Conservation (phyloP, 2,329 filamentous ascomycete genomes). For the Aschersonia sp. region DNA sequence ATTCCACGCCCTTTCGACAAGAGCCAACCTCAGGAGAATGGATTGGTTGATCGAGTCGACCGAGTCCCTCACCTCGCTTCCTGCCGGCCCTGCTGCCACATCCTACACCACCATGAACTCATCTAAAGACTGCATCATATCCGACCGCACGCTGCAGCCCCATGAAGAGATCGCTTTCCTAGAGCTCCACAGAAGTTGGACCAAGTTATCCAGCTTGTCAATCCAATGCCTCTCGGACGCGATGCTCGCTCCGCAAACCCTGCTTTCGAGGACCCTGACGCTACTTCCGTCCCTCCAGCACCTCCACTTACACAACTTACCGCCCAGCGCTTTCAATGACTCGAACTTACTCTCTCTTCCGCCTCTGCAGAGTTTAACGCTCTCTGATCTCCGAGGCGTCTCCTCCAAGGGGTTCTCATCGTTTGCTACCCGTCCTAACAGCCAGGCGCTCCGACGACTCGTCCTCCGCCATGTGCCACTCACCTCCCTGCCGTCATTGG, state of each 20-base stretch:
- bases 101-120: constrained; percentile 13
- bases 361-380: constrained; percentile 35
- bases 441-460: constrained; percentile 30
- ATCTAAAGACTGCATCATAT: constrained; percentile 13
- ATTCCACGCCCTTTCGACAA: constrained; percentile 44
- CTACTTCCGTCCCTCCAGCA: constrained; percentile 39
- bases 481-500: constrained; percentile 39
- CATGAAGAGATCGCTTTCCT: constrained; percentile 29
- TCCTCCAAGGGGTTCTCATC: constrained; percentile 40
- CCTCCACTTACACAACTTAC: constrained; percentile 44
- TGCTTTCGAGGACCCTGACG: constrained; percentile 35
- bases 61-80: neutral
- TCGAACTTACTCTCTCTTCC: constrained; percentile 39
- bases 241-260: constrained; percentile 33
- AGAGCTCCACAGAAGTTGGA: constrained; percentile 39
- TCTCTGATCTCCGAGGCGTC: constrained; percentile 41
- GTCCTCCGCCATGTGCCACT: constrained; percentile 42
- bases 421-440: constrained; percentile 36
- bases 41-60: constrained; percentile 39
- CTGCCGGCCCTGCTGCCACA: neutral
- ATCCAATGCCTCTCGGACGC: constrained; percentile 45
- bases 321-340: constrained; percentile 42
- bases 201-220: constrained; percentile 37
- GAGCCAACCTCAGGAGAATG: constrained; percentile 40
- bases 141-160: constrained; percentile 13